phyloP scores from a whole-genome alignment of 2,329 filamentous ascomycete genomes.

The Alternaria conjuncta region DNA sequence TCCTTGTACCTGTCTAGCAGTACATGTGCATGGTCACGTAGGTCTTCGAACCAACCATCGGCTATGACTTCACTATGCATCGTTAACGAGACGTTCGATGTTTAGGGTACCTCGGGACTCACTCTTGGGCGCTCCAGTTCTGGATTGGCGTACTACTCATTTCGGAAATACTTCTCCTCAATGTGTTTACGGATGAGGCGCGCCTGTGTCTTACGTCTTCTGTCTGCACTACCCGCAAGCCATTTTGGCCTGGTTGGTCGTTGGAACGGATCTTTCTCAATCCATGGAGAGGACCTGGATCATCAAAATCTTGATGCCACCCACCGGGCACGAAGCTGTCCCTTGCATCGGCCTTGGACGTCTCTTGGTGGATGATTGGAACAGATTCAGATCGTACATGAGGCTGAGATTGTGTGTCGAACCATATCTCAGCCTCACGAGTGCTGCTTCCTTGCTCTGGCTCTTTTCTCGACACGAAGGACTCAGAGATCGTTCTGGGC shows the following conservation, averaged over 20 bases:
- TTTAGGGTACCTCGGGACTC: not conserved
- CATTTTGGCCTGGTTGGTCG: not conserved
- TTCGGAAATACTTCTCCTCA: not conserved
- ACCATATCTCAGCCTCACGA: too few relatives aligned
- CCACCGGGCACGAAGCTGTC: not conserved
- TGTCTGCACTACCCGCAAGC: not conserved
- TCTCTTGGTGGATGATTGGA: not conserved
- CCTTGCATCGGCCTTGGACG: not conserved
- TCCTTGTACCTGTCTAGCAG: not conserved
- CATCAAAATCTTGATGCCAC: not conserved
- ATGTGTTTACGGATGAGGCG: not conserved
- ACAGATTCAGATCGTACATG: not conserved
- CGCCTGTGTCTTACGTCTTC: not conserved
- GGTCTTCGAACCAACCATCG: not conserved
- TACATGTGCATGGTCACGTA: not conserved
- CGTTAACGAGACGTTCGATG: not conserved
- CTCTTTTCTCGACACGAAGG: too few relatives aligned
- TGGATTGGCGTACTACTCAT: not conserved
- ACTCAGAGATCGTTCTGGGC: not conserved
- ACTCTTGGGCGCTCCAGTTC: not conserved
- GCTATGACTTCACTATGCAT: not conserved
- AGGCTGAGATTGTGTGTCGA: too few relatives aligned
- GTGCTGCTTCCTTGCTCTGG: too few relatives aligned
- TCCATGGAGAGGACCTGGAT: not conserved
- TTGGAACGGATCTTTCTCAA: not conserved